A percentile compares a stretch with the other conserved stretches of the same genome.
These are phyloP conservation scores for Sisymbrium irio DNA, from an alignment of 345 rosid genomes.

Conservation along the genomic window DNA sequence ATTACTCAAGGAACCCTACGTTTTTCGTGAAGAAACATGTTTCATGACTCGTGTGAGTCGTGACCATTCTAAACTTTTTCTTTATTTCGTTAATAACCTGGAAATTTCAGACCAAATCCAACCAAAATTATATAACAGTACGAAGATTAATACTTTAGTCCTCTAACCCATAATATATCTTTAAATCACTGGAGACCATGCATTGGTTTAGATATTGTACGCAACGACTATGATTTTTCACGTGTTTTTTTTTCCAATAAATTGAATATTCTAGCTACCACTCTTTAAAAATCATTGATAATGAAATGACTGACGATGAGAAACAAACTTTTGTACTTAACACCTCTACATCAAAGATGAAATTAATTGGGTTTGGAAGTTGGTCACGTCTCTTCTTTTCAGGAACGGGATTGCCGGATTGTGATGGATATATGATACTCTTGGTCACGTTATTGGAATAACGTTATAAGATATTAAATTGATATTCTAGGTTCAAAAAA, in stretches of 20 bases:
- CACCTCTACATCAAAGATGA: background rate
- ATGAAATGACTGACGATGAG: background rate
- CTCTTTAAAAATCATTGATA: background rate
- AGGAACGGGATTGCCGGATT: background rate
- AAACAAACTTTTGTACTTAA: background rate
- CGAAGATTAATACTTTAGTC: too few species aligned
- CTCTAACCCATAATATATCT: too few species aligned
- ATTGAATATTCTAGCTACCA: background rate
- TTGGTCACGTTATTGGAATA: background rate
- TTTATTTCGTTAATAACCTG: background rate
- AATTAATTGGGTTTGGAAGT: background rate
- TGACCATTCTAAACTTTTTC: background rate
- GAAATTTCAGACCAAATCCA: too few species aligned
- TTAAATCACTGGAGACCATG: too few species aligned
- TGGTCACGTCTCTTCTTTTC: background rate
- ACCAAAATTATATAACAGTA: too few species aligned
- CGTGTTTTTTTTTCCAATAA: too few species aligned
- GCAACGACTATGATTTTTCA: too few species aligned
- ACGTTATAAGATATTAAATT: background rate
- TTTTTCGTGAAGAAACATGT: background rate
- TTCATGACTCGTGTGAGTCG: background rate
- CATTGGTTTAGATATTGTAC: too few species aligned
- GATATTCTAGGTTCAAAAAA: background rate
- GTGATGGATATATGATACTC: constrained; percentile 6
- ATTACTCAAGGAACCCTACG: constrained; percentile 17